Percentiles rank a stretch among this genome's conserved stretches.
These are phyloP conservation scores for Linnemannia zychae DNA, from an alignment of 192 early-diverging fungal species.

Conservation along the genomic window DNA sequence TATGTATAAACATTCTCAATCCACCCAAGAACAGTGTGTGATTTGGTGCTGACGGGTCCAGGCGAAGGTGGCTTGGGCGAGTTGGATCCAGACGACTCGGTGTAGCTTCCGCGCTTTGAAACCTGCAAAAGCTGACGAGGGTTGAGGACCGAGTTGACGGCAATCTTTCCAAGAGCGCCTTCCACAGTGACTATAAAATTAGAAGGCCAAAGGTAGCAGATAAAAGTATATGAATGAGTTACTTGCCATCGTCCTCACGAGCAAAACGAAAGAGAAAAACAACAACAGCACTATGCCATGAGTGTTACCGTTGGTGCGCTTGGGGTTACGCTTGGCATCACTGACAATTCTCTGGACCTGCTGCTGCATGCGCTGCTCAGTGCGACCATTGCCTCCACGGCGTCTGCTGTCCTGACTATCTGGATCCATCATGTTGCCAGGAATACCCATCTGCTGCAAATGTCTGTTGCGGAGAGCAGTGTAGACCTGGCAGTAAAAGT, in stretches of 20 bases:
- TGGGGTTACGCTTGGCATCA: slow-evolving; percentile 89
- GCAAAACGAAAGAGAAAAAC: neutral
- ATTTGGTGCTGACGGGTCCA: slow-evolving; percentile 64
- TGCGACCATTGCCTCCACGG: slow-evolving; percentile 56
- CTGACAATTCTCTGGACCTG: slow-evolving; percentile 98
- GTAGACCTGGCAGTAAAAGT: slow-evolving; percentile 97
- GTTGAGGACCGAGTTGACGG: slow-evolving; percentile 88
- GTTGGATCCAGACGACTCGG: slow-evolving; percentile 28
- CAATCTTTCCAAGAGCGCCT: slow-evolving; percentile 96
- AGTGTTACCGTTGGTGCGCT: slow-evolving; percentile 79
- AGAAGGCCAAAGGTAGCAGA: neutral
- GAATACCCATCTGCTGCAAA: slow-evolving; percentile 58
- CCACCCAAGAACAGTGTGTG: slow-evolving; percentile 68
- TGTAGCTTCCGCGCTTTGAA: slow-evolving; percentile 57
- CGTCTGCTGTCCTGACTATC: slow-evolving; percentile 36
- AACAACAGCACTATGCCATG: too few relatives aligned
- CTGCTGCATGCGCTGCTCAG: slow-evolving; percentile 83
- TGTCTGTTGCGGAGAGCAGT: slow-evolving; percentile 75
- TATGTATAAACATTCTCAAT: slow-evolving; percentile 86
- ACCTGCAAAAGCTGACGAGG: slow-evolving; percentile 90
- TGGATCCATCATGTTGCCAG: slow-evolving; percentile 26
- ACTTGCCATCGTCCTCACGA: neutral
- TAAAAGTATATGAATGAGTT: neutral
- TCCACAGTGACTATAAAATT: slow-evolving; percentile 80
- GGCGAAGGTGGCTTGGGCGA: slow-evolving; percentile 53